Percentiles rank a stretch among this genome's conserved stretches.
Conservation (phyloP, 371 early-diverging fungal species). For the Mortierella sp. region DNA sequence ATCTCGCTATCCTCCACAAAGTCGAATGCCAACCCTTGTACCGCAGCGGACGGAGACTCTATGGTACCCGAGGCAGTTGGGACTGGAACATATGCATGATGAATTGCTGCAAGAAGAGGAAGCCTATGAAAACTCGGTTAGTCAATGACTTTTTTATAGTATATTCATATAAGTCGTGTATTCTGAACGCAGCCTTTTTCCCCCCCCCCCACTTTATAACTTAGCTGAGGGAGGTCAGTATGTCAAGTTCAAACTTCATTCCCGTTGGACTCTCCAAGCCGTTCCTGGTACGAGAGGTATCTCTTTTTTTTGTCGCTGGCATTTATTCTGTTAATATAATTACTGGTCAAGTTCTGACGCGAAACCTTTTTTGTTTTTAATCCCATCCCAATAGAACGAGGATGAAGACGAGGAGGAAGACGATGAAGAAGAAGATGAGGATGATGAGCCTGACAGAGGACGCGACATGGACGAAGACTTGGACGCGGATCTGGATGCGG, state of each 20-base stretch:
- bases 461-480: no score
- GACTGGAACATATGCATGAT: slow-evolving; percentile 36
- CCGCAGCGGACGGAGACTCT: slow-evolving; percentile 36
- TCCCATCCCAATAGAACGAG: neutral
- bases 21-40: slow-evolving; percentile 40
- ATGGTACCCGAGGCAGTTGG: slow-evolving; percentile 37
- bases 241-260: slow-evolving; percentile 28
- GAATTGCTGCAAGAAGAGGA: slow-evolving; percentile 33
- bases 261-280: slow-evolving; percentile 31
- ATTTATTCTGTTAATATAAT: no score
- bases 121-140: slow-evolving; percentile 14
- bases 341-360: no score
- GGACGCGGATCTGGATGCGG: neutral
- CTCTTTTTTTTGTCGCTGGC: no score
- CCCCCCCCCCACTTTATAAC: no score
- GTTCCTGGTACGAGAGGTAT: no score
- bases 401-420: slow-evolving; percentile 31
- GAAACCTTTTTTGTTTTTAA: no score
- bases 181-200: no score
- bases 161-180: no score
- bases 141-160: no score
- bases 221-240: slow-evolving; percentile 10
- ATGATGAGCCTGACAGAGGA: slow-evolving; percentile 2
- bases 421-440: slow-evolving; percentile 21
- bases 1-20: slow-evolving; percentile 41